Evolutionary conservation across 768 basidiomycete genomes (phyloP), one percentile per base, ranked within the genome.

Genomic region (Suillus brevipes): DNA sequence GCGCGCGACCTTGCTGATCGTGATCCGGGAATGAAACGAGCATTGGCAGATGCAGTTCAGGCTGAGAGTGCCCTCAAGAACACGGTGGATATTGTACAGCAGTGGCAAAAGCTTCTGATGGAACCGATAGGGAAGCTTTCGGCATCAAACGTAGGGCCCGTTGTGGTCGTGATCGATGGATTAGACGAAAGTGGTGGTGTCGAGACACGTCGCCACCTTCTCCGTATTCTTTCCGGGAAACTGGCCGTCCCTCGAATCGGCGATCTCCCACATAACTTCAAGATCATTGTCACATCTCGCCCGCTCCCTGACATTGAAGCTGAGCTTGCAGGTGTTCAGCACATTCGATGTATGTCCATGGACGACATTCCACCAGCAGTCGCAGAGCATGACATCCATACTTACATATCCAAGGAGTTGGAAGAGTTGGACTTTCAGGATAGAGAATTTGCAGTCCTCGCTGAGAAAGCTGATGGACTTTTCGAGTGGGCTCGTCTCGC

Each of bases 141-240:
- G 4, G 59, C 12, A 6, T 38, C 34, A 31, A 38, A 7, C 4
- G 23, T 43, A 28, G 38, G 59, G 13, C 45, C 71, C 18, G 65
- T 75, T 12, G 43, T 73, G 12, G 60, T 73, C 45, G 63, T 75
- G 36, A 69, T 74, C 23, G 74, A 76, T 28, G 74, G 62, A 16
- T 37, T 73, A n/a, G 68, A 71, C 49, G 69, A 66, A 55, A 68
- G 66, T 38, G 64, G 62, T 28, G 53, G 65, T 18, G 45, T n/a
- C 18, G 37, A 63, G 25, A 42, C 34, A 25, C 18, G 25, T 13
- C 66, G 67, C 16, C 13, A 58, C 56, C 38, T 34, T 34, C 56
- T 40, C 56, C 34, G 56, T 13, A 49, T 49, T 25, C 47, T 49
- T 49, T 5, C 47, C 23, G 47, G 47, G 0, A 49, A 13, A 49